Conservation (phyloP, 2,329 filamentous ascomycete genomes). For the Penicillium verrucosum region DNA sequence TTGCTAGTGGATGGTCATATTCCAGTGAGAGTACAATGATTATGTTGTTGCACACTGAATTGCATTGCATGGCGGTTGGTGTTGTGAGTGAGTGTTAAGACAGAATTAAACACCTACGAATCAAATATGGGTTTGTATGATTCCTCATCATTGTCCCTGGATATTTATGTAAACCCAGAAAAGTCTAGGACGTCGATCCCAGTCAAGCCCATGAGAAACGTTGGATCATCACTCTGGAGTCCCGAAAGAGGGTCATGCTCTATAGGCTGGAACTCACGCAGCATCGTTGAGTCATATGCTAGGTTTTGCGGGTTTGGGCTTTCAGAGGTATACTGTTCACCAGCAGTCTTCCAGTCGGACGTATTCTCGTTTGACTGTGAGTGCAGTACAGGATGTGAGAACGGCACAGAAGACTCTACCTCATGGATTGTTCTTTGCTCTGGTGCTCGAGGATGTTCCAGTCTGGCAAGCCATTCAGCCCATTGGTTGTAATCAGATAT, state of each 20-base stretch:
- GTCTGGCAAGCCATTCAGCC: constrained; percentile 9
- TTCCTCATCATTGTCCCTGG: no score
- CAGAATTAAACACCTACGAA: background rate
- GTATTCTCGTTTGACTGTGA: background rate
- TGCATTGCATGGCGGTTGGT: background rate
- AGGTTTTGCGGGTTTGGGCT: background rate
- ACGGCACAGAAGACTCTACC: background rate
- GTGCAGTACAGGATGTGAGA: background rate
- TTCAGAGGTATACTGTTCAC: background rate
- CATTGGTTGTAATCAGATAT: constrained; percentile 9
- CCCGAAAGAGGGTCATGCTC: constrained; percentile 5
- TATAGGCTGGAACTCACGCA: background rate
- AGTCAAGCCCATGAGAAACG: constrained; percentile 30
- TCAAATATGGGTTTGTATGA: no score
- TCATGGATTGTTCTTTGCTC: background rate
- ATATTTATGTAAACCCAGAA: constrained; percentile 5
- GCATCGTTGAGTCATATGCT: background rate
- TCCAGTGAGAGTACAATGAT: constrained; percentile 17
- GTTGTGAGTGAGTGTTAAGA: background rate
- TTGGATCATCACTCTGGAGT: constrained; percentile 24
- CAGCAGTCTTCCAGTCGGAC: background rate
- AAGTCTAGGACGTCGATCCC: constrained; percentile 28
- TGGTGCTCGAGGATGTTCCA: background rate
- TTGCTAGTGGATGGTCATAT: constrained; percentile 21
- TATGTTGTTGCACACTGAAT: background rate